Percentiles rank a stretch among this genome's conserved stretches.
These are phyloP conservation scores for Brasenia schreberi DNA, from an alignment of 164 flowering plant genomes.

Conservation along the genomic window DNA sequence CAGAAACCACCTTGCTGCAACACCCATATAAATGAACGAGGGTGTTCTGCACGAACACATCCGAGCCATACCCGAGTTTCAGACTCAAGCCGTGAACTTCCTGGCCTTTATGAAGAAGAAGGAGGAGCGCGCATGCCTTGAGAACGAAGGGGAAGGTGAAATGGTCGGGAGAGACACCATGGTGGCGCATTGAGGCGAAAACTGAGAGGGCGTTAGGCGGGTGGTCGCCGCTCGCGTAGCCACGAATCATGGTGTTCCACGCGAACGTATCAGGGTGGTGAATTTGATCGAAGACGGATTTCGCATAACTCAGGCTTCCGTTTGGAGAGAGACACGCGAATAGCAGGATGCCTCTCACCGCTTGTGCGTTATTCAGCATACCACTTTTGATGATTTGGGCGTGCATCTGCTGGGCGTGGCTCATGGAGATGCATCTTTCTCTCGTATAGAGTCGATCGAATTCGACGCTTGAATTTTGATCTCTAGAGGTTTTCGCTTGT, in stretches of 20 bases:
- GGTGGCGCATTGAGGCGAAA: slow-evolving; percentile 8
- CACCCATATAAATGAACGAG: slow-evolving; percentile 21
- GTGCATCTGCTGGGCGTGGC: slow-evolving; percentile 10
- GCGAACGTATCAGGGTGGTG: slow-evolving; percentile 7
- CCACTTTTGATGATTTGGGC: slow-evolving; percentile 10
- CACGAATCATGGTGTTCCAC: slow-evolving; percentile 15
- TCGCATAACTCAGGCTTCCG: slow-evolving; percentile 7
- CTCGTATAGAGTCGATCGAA: neutral
- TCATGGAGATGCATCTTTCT: slow-evolving; percentile 6
- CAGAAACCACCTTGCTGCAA: slow-evolving; percentile 11
- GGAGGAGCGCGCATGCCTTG: slow-evolving; percentile 26
- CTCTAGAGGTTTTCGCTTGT: neutral
- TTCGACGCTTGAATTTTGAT: neutral
- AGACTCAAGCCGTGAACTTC: slow-evolving; percentile 19
- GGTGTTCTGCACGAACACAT: slow-evolving; percentile 24
- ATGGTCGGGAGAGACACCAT: slow-evolving; percentile 10
- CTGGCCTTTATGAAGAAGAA: slow-evolving; percentile 3
- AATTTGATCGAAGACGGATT: slow-evolving; percentile 10
- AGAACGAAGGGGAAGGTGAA: slow-evolving; percentile 33
- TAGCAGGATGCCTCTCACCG: slow-evolving; percentile 7
- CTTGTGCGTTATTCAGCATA: slow-evolving; percentile 2
- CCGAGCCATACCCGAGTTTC: slow-evolving; percentile 21
- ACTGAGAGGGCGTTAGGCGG: slow-evolving; percentile 8
- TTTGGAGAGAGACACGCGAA: slow-evolving; percentile 1
- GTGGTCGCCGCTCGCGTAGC: slow-evolving; percentile 1